Evolutionary conservation across 2,329 filamentous ascomycete species (phyloP).

Genomic region (Scorias spongiosa): DNA sequence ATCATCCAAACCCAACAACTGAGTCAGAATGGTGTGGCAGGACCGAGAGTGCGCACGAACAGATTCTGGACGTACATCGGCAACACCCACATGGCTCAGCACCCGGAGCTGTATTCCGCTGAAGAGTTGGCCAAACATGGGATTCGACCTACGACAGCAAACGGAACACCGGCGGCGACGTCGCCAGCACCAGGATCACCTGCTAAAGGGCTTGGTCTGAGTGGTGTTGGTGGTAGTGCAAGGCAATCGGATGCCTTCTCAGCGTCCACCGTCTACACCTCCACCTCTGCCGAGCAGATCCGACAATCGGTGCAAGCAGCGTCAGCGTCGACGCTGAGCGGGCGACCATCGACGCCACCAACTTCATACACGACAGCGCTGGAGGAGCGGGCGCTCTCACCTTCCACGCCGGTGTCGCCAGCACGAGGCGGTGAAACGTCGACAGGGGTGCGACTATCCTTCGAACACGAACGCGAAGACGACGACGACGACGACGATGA

Average conservation of each 20-base stretch:
- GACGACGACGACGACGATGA: too few species aligned
- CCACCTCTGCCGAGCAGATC: neutral
- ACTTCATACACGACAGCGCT: conserved; percentile 4
- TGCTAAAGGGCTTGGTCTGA: neutral
- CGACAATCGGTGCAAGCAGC: neutral
- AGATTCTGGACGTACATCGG: conserved; percentile 23
- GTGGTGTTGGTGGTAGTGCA: too few species aligned
- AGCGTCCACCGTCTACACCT: neutral
- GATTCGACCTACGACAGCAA: neutral
- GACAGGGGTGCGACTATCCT: conserved; percentile 34
- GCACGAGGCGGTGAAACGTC: neutral
- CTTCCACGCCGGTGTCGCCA: conserved; percentile 5
- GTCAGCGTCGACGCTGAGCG: conserved; percentile 1
- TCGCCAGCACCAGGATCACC: neutral
- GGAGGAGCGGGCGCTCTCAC: conserved; percentile 6
- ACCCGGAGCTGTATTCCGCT: conserved; percentile 17
- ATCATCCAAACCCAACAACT: conserved; percentile 16
- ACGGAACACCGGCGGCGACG: neutral
- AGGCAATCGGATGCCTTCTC: neutral
- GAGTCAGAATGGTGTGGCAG: conserved; percentile 1
- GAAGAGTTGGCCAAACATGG: conserved; percentile 17
- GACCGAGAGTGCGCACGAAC: conserved; percentile 13
- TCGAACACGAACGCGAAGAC: conserved; percentile 18
- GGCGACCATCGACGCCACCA: conserved; percentile 3
- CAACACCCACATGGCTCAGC: conserved; percentile 19